Evolutionary conservation across 768 basidiomycete species (phyloP), one percentile per base, ranked within the genome.

Genomic region (Mycena pura): DNA sequence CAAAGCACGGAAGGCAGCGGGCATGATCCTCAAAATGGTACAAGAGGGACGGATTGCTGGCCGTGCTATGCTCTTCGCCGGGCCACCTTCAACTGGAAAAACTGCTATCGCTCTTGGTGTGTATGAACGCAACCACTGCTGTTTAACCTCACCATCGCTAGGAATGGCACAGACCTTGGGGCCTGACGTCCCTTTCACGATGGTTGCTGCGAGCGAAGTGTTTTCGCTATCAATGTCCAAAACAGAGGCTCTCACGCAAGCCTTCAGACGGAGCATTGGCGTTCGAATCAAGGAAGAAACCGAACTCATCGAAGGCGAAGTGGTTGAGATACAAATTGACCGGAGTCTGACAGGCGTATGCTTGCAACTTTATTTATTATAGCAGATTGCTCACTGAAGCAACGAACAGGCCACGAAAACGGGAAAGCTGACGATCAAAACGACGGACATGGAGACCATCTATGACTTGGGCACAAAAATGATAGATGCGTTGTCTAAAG

Each of bases 381-480:
- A 21, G 3, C 13, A 15, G 17, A 24, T 4, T 22, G 15, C n/a
- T 2, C 25, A 40, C 51, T 45, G 27, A 57, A 32, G 7, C 31
- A 39, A 28, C 15, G n/a, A 39, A 34, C 68, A 97, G 96, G 94
- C 96, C 0, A 97, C 95, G 5, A 99, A 98, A 78, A 98, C 97
- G 2, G 97, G 96, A 3, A 96, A 97, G 73, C 75, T 99, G 61
- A 99, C 97, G 0, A 91, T 99, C 69, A 99, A 99, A 77, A 96
- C 95, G 14, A 97, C 95, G 3, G 96, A 99, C 74, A 99, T 99
- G 97, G 97, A 99, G 79, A 99, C 97, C 5, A 91, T 99, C 29
- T 99, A 99, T 73, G 97, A 99, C 76, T 84, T 99, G 28, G 97
- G 97, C 11, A 93, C 90, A 48, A 99, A 99, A 84, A 99, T 99